phyloP scores from a whole-genome alignment of 192 early-diverging fungal species.

The Umbelopsis sp. region DNA sequence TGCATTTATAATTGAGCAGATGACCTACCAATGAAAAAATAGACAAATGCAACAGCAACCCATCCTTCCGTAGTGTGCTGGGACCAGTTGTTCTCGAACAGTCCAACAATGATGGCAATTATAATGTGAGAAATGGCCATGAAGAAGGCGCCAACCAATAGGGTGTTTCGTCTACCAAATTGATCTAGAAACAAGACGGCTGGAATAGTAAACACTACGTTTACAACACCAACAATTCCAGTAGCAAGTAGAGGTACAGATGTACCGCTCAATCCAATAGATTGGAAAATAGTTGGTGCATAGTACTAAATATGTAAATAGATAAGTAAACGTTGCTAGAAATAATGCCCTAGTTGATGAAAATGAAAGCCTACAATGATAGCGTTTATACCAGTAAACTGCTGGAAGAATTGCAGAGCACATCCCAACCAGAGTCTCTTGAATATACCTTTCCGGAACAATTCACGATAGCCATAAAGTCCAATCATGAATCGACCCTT shows the following conservation, averaged over 20 bases:
- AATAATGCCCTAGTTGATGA: not conserved
- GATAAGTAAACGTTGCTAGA: not conserved
- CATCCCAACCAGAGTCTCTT: constrained; percentile 13
- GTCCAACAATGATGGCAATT: constrained; percentile 43
- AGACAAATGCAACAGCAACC: constrained; percentile 61
- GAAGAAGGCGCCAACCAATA: constrained; percentile 17
- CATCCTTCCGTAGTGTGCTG: constrained; percentile 24
- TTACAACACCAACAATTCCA: constrained; percentile 27
- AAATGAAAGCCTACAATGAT: not conserved
- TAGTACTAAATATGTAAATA: constrained; percentile 8
- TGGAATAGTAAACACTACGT: constrained; percentile 20
- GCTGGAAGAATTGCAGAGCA: constrained; percentile 19
- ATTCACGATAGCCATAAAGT: constrained; percentile 41
- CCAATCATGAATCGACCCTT: constrained; percentile 22
- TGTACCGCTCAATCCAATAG: constrained; percentile 16
- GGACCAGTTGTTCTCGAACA: constrained; percentile 39
- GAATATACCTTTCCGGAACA: constrained; percentile 51
- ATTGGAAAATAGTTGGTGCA: constrained; percentile 20
- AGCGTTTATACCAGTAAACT: constrained; percentile 30
- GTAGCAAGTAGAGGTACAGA: constrained; percentile 22
- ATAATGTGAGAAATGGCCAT: constrained; percentile 24
- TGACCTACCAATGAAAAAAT: constrained; percentile 58
- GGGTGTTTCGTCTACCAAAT: constrained; percentile 19
- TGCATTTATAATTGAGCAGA: not conserved
- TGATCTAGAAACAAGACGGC: constrained; percentile 23